Base-by-base conservation (phyloP, 805 yeast genomes). In the Deakozyma indianensis region DNA sequence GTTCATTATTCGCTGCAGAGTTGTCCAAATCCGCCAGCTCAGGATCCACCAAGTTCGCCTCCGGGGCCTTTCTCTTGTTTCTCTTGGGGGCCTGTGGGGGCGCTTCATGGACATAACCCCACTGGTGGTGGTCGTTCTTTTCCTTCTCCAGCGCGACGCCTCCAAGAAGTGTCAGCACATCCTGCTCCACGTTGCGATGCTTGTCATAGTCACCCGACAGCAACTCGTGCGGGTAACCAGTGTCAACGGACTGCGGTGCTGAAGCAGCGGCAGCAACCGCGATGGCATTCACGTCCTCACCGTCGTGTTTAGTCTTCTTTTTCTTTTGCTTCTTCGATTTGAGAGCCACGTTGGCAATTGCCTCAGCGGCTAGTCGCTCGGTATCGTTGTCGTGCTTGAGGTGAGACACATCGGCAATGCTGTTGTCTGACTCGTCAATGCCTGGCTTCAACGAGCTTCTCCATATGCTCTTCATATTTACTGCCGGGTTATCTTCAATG, bases 151-250 rank as follows among this genome's bases (percentile, higher is more conserved):
- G 14, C 28, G 28, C 28, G 18, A 32, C 38, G 16, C 18, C 38
- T 7, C 38, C 38, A 5, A 32, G 16, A 7, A 32, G 18, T 20
- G 18, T 9, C 18, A 32, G 38, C 38, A 32, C 38, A n/a, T 32
- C 38, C 18, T 32, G 38, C 38, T 32, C 38, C 11, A 32, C 38
- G 38, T 32, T 32, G 38, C 38, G 38, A 20, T 32, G 11, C 18
- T n/a, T 9, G 7, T 7, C 18, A 20, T 32, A 32, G 18, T 32
- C 38, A 20, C 38, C 38, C n/a, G n/a, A n/a, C 38, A 32, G 38
- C 18, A 32, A 20, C 11, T 32, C 38, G 38, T 32, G 38, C 18
- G 38, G 5, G 18, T 9, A 32, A 7, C 18, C 11, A 20, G 38
- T n/a, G 7, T 32, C 18, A 4, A 20, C 5, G 5, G 38, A 7